phyloP scores from a whole-genome alignment of 805 yeast genomes.

The Candida chauliodis region DNA sequence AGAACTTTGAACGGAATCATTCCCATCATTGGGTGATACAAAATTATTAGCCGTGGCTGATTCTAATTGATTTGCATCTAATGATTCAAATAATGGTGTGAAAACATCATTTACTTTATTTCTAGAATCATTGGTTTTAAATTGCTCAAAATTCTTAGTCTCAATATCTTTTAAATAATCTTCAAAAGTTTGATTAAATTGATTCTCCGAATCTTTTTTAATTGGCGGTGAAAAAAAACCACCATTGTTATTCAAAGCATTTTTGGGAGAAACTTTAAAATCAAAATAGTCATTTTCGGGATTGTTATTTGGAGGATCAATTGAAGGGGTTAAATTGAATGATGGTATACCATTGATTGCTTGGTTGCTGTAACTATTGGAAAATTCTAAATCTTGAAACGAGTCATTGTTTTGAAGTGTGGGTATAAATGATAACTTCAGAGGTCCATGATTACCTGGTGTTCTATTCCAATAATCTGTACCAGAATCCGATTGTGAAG shows the following conservation, averaged over 20 bases:
- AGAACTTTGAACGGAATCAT: background rate
- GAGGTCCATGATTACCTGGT: constrained; percentile 1
- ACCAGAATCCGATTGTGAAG: constrained; percentile 19
- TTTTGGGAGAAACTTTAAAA: background rate
- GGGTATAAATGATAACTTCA: constrained; percentile 3
- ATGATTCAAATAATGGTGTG: constrained; percentile 4
- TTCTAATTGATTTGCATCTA: constrained; percentile 1
- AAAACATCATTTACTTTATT: constrained; percentile 2
- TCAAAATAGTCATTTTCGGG: constrained; percentile 11
- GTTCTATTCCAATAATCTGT: constrained; percentile 12
- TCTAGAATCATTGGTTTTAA: background rate
- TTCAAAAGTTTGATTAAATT: constrained; percentile 12
- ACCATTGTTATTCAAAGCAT: constrained; percentile 1
- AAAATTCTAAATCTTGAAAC: constrained; percentile 7
- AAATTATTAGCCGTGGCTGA: constrained; percentile 1
- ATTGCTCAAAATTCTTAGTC: background rate
- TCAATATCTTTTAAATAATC: constrained; percentile 9
- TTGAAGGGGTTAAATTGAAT: constrained; percentile 26
- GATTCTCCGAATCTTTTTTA: constrained; percentile 8
- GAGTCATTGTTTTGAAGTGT: background rate
- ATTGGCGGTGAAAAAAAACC: constrained; percentile 14
- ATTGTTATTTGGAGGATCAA: constrained; percentile 27
- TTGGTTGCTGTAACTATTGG: constrained; percentile 4
- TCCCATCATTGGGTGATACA: constrained; percentile 1
- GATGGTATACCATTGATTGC: constrained; percentile 8